A percentile compares a stretch with the other conserved stretches of the same genome.
Evolutionary conservation across 2,329 filamentous ascomycete genomes (phyloP).

Genomic region (Macroventuria anomochaeta): DNA sequence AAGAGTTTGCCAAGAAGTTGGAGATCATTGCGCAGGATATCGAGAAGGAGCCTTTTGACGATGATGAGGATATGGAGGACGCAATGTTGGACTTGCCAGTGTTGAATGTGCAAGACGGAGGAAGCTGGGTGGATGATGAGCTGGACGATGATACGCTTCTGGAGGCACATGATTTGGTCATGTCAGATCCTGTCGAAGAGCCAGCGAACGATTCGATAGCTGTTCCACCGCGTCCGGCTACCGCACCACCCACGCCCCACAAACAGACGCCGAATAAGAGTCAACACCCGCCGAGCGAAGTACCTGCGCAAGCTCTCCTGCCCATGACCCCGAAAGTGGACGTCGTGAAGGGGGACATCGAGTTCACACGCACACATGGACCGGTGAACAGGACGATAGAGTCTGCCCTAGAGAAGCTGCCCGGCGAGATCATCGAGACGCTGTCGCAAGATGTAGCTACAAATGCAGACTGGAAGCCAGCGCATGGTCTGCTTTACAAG

Average conservation of each 20-base stretch:
- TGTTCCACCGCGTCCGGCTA: conserved; percentile 2
- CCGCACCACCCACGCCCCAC: conserved; percentile 5
- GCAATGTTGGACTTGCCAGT: conserved; percentile 23
- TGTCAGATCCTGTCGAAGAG: conserved; percentile 35
- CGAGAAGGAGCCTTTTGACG: conserved; percentile 45
- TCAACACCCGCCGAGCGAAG: background rate
- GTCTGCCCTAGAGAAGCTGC: conserved; percentile 30
- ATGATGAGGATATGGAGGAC: conserved; percentile 26
- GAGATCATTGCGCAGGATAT: conserved; percentile 30
- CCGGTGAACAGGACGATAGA: conserved; percentile 40
- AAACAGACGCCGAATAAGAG: background rate
- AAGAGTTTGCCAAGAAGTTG: conserved; percentile 28
- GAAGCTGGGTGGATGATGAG: conserved; percentile 38
- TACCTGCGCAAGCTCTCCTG: background rate
- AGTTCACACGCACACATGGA: conserved; percentile 40
- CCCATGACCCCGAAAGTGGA: background rate
- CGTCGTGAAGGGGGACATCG: background rate
- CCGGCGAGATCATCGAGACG: conserved; percentile 40
- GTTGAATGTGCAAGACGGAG: conserved; percentile 7
- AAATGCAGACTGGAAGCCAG: conserved; percentile 35
- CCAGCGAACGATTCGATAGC: background rate
- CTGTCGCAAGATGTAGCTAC: conserved; percentile 41
- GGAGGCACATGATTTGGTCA: conserved; percentile 35
- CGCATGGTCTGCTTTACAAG: conserved; percentile 37
- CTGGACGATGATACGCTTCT: conserved; percentile 44